These are phyloP conservation scores for Tolypocladium endophyticum DNA, from an alignment of 2,329 filamentous ascomycete genomes.

Conservation along the genomic window DNA sequence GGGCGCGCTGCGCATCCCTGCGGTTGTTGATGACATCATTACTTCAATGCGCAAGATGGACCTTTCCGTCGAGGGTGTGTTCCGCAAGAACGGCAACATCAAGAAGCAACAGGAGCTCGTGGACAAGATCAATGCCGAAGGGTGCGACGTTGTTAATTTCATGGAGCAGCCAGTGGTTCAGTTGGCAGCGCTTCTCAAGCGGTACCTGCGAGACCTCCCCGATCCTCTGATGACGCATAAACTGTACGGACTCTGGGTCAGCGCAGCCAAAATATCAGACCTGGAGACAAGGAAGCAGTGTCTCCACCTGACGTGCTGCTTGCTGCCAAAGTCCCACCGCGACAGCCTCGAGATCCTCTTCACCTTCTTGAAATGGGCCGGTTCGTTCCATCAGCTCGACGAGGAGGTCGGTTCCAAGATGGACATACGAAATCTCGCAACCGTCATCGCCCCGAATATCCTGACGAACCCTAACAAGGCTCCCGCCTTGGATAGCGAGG, in stretches of 20 bases:
- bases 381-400: constrained; percentile 93
- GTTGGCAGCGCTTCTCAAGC: constrained; percentile 85
- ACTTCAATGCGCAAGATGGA: constrained; percentile 98
- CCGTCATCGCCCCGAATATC: constrained; percentile 94
- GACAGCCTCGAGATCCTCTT: constrained; percentile 94
- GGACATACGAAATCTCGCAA: constrained; percentile 95
- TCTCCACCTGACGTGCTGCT: constrained; percentile 81
- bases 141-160: constrained; percentile 76
- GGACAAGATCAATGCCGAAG: constrained; percentile 76
- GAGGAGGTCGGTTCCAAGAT: constrained; percentile 97
- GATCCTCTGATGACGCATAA: constrained; percentile 94
- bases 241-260: constrained; percentile 81
- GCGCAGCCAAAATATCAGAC: constrained; percentile 78
- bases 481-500: constrained; percentile 67
- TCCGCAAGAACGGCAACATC: constrained; percentile 98
- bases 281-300: constrained; percentile 73
- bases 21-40: constrained; percentile 90
- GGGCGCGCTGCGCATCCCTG: constrained; percentile 78
- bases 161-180: constrained; percentile 86
- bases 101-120: constrained; percentile 81
- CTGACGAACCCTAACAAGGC: constrained; percentile 61
- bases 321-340: constrained; percentile 83
- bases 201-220: constrained; percentile 87
- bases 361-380: constrained; percentile 93
- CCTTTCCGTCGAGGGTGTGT: constrained; percentile 95